Conservation (phyloP, 306 rosid species). For the Cucurbita maxima region DNA sequence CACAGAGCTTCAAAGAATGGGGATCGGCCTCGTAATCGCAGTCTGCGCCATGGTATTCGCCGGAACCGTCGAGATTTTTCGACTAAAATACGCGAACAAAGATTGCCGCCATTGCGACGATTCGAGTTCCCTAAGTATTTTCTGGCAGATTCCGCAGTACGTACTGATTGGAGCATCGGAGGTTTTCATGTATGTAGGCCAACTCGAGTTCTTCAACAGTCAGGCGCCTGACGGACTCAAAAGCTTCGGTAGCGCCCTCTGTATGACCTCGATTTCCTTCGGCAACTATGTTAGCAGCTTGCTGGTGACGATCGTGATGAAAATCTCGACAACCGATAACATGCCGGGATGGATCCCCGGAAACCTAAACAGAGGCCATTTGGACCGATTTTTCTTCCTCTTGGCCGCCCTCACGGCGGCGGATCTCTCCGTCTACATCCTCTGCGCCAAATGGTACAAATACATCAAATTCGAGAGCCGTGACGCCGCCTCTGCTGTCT, state of each 20-base stretch:
- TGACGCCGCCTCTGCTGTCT: not conserved
- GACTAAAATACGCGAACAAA: conserved; percentile 23
- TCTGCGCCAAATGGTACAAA: conserved; percentile 61
- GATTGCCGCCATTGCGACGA: conserved; percentile 21
- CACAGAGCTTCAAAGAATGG: conserved; percentile 68
- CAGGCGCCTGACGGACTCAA: conserved; percentile 73
- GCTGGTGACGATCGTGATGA: conserved; percentile 65
- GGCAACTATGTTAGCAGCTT: conserved; percentile 65
- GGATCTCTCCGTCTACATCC: conserved; percentile 32
- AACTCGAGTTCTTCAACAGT: conserved; percentile 59
- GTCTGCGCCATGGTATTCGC: conserved; percentile 54
- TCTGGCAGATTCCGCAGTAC: conserved; percentile 73
- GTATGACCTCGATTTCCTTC: conserved; percentile 67
- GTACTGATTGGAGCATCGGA: conserved; percentile 65
- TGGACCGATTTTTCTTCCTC: conserved; percentile 58
- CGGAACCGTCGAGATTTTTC: conserved; percentile 41
- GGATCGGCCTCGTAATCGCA: conserved; percentile 59
- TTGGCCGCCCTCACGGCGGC: conserved; percentile 50
- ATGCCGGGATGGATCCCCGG: conserved; percentile 76
- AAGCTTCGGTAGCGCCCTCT: conserved; percentile 79
- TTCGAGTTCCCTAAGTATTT: conserved; percentile 45
- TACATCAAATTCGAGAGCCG: conserved; percentile 42
- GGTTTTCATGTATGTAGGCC: conserved; percentile 76
- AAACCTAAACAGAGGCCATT: conserved; percentile 54
- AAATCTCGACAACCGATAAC: conserved; percentile 27